These are phyloP conservation scores for Fusarium begoniae DNA, from an alignment of 2,329 filamentous ascomycete genomes.

Conservation along the genomic window DNA sequence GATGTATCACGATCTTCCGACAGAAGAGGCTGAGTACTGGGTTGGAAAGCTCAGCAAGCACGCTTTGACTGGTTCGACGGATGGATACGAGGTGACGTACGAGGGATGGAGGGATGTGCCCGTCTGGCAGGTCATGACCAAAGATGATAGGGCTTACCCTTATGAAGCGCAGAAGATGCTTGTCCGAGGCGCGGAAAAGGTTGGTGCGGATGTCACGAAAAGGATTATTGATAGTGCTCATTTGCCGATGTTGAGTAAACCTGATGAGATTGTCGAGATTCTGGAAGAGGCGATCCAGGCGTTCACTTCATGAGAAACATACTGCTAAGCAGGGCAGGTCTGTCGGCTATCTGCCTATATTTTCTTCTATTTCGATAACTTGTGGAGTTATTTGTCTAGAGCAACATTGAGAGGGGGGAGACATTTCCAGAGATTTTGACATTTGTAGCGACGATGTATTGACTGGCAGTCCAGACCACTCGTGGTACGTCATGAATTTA, in stretches of 20 bases:
- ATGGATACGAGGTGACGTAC: conserved; percentile 55
- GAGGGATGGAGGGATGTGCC: conserved; percentile 59
- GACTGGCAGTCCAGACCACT: background rate
- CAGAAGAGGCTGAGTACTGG: conserved; percentile 55
- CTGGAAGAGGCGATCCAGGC: conserved; percentile 42
- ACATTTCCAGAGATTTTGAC: background rate
- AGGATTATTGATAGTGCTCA: conserved; percentile 57
- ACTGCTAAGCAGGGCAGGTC: background rate
- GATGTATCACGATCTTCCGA: conserved; percentile 61
- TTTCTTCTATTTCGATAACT: too few species aligned
- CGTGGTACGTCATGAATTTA: background rate
- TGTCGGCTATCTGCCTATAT: background rate
- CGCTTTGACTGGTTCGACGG: conserved; percentile 54
- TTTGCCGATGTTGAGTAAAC: conserved; percentile 59
- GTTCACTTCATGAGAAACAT: conserved; percentile 4
- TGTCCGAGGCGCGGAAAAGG: conserved; percentile 50
- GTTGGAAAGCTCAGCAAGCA: conserved; percentile 52
- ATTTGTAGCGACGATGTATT: background rate
- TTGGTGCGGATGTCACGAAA: conserved; percentile 49
- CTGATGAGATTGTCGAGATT: conserved; percentile 50
- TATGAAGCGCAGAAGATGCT: conserved; percentile 50
- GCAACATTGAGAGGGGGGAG: background rate
- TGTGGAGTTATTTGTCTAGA: too few species aligned
- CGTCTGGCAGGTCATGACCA: conserved; percentile 56
- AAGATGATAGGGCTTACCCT: conserved; percentile 53